Evolutionary conservation across 352 stramenopile genomes (phyloP).

Genomic region (Phytopythium ostracodes): DNA sequence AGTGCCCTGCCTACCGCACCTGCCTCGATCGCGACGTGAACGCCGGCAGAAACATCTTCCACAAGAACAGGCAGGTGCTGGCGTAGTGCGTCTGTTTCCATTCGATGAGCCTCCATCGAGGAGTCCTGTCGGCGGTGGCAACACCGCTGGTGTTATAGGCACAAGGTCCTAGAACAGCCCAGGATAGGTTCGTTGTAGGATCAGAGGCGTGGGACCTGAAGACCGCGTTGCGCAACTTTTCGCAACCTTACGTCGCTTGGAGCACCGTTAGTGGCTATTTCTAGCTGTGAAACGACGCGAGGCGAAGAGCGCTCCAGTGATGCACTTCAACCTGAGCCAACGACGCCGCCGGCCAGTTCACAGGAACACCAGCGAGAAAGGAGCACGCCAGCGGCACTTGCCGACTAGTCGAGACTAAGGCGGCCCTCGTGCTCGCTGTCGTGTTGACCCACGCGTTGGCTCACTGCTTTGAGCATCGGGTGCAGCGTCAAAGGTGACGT

Average conservation of each 20-base stretch:
- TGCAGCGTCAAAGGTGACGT: neutral
- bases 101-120: no score
- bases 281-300: constrained; percentile 26
- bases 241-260: neutral
- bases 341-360: neutral
- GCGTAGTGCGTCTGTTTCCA: no score
- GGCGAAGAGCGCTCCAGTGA: neutral
- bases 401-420: neutral
- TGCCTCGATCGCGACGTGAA: no score
- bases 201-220: neutral
- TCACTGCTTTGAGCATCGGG: neutral
- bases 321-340: neutral
- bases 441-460: neutral
- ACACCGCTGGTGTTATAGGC: no score
- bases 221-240: neutral
- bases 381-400: neutral
- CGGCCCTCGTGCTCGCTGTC: neutral
- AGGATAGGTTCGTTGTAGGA: no score
- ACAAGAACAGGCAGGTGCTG: no score
- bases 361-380: neutral
- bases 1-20: no score
- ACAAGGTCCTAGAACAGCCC: no score
- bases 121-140: no score
- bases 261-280: constrained; percentile 12
- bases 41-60: no score